phyloP scores from a whole-genome alignment of 352 stramenopile species.

The Thalassiosira hispida region DNA sequence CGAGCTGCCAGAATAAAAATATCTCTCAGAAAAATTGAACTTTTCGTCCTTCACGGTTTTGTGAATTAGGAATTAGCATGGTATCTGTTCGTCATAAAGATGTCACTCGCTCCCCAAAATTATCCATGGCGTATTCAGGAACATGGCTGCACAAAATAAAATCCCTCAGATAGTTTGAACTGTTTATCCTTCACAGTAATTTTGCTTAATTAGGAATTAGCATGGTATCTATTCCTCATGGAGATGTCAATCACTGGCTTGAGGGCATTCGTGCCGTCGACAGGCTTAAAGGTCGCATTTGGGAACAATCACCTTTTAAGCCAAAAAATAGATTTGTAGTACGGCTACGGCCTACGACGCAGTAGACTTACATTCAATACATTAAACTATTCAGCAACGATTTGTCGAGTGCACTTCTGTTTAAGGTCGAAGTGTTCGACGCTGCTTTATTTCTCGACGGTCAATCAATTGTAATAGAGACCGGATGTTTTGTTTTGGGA shows the following conservation, averaged over 20 bases:
- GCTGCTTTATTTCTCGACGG: too few relatives aligned
- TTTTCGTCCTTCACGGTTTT: conserved; percentile 31
- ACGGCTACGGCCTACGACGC: too few relatives aligned
- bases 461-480: too few relatives aligned
- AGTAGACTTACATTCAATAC: too few relatives aligned
- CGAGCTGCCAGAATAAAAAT: neutral
- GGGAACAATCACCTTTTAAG: neutral
- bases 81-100: too few relatives aligned
- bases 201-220: conserved; percentile 41
- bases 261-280: neutral
- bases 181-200: conserved; percentile 29
- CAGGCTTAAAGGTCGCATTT: neutral
- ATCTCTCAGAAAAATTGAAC: conserved; percentile 28
- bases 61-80: conserved; percentile 45
- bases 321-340: too few relatives aligned
- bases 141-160: neutral
- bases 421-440: too few relatives aligned
- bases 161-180: conserved; percentile 26
- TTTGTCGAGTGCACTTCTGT: too few relatives aligned
- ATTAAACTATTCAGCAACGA: too few relatives aligned
- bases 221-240: conserved; percentile 41
- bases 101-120: too few relatives aligned
- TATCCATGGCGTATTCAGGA: neutral
- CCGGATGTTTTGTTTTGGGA: too few relatives aligned
- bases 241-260: conserved; percentile 27